Conservation (phyloP, 805 yeast genomes). For the Candida tallmaniae region DNA sequence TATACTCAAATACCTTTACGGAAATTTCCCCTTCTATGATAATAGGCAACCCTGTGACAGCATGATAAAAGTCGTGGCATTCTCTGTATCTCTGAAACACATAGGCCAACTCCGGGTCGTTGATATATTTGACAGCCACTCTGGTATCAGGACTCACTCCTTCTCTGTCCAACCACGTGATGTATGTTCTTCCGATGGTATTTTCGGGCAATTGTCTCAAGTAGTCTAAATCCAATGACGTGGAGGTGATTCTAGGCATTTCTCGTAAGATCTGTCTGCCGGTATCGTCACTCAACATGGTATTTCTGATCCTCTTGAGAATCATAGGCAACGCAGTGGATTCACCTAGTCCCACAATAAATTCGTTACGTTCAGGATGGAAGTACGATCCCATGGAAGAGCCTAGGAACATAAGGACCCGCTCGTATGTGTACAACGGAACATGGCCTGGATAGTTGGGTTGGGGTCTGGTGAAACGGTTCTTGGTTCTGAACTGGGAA, state of each 20-base stretch:
- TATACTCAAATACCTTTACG: conserved; percentile 85
- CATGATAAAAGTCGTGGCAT: conserved; percentile 95
- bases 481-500: conserved; percentile 24
- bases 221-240: conserved; percentile 58
- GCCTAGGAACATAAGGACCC: conserved; percentile 57
- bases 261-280: conserved; percentile 80
- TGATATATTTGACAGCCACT: conserved; percentile 80
- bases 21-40: conserved; percentile 96
- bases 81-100: conserved; percentile 93
- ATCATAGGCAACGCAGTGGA: conserved; percentile 75
- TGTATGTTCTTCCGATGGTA: conserved; percentile 76
- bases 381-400: conserved; percentile 75
- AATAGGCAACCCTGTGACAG: conserved; percentile 84
- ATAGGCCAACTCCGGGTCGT: conserved; percentile 85
- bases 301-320: conserved; percentile 54
- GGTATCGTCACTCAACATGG: conserved; percentile 69
- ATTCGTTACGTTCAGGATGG: conserved; percentile 72
- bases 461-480: conserved; percentile 32
- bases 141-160: conserved; percentile 93
- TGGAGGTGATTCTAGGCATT: conserved; percentile 77
- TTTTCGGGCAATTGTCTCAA: conserved; percentile 58
- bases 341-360: conserved; percentile 84
- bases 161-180: conserved; percentile 77
- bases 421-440: conserved; percentile 63
- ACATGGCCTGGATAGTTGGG: conserved; percentile 73